phyloP scores from a whole-genome alignment of 2,329 filamentous ascomycete species.

The Kalaharituber pfeilii region DNA sequence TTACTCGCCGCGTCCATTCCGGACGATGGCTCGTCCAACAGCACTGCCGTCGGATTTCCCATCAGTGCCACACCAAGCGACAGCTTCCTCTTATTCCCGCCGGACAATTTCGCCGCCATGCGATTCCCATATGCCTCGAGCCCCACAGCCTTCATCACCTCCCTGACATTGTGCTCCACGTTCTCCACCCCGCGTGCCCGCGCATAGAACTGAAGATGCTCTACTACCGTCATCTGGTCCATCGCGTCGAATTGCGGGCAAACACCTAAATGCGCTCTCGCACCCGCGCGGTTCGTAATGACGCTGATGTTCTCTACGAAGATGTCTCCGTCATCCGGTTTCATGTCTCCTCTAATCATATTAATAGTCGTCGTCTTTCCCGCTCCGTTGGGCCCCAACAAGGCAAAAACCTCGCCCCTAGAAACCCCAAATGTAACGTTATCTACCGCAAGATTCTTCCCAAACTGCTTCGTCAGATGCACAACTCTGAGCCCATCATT shows the following conservation, averaged over 20 bases:
- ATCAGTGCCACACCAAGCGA: constrained; percentile 78
- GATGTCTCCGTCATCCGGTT: constrained; percentile 61
- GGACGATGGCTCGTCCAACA: constrained; percentile 76
- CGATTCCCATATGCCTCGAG: constrained; percentile 51
- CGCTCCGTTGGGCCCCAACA: constrained; percentile 79
- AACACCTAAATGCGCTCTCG: constrained; percentile 66
- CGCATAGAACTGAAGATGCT: constrained; percentile 80
- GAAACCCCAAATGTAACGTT: constrained; percentile 71
- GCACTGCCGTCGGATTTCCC: constrained; percentile 71
- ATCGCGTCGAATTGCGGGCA: constrained; percentile 80
- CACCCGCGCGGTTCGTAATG: constrained; percentile 50
- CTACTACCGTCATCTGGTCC: constrained; percentile 74
- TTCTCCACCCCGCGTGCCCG: constrained; percentile 61
- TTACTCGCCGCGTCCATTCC: constrained; percentile 85
- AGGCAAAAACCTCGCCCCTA: constrained; percentile 67
- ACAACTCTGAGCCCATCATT: constrained; percentile 59
- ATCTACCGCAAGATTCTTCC: constrained; percentile 61
- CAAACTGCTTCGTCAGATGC: constrained; percentile 65
- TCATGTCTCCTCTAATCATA: constrained; percentile 73
- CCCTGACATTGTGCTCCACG: constrained; percentile 57
- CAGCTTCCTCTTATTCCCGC: constrained; percentile 87
- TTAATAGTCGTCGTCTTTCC: constrained; percentile 84
- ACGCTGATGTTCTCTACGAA: constrained; percentile 65
- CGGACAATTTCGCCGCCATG: constrained; percentile 64
- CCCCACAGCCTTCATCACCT: constrained; percentile 66